Evolutionary conservation across 208 protist species (phyloP), one percentile per base, ranked within the genome.

Genomic region (Acanthamoeba divionensis): DNA sequence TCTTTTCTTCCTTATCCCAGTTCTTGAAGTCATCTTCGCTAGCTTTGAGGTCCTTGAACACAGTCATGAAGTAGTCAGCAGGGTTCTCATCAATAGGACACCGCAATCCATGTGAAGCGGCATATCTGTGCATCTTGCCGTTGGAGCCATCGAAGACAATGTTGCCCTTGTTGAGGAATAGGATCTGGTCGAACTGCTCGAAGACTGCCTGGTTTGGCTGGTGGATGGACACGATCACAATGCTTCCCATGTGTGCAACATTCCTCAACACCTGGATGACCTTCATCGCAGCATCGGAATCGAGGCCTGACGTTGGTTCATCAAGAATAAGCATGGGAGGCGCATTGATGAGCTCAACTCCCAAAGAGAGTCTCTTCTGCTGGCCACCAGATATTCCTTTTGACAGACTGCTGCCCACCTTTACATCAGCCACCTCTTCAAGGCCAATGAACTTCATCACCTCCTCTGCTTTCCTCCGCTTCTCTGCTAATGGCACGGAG

Each of bases 181-280:
- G 94, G 33, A 98, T 62, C 52, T 97, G 93, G 69, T 98, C 97
- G 94, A 98, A 98, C 88, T 95, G 92, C 18, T 50, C 90, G 57
- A 98, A 96, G 73, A 97, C 92, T 60, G 97, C 95, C 18, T 94
- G 93, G 8, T 93, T 94, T 29, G 97, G 97, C 93, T 98, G 97
- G 86, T 98, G 97, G 90, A 98, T 98, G 33, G 96, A 98, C 91
- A 94, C 95, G 33, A 98, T 94, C 31, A 98, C 93, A 38, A 97
- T 97, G 69, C 96, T 92, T 95, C 96, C 31, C 89, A 88, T 45
- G 90, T 86, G 1, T 1, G 96, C 91, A 45, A 98, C 90, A 33
- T 93, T 87, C 10, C 92, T 93, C 44, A 98, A 79, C 62, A 95
- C 90, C 50, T 96, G 87, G 29, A 97, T 93, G 36, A 98, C 93